Conservation (phyloP, 2,329 filamentous ascomycete species). For the Botrytis hyacinthi region DNA sequence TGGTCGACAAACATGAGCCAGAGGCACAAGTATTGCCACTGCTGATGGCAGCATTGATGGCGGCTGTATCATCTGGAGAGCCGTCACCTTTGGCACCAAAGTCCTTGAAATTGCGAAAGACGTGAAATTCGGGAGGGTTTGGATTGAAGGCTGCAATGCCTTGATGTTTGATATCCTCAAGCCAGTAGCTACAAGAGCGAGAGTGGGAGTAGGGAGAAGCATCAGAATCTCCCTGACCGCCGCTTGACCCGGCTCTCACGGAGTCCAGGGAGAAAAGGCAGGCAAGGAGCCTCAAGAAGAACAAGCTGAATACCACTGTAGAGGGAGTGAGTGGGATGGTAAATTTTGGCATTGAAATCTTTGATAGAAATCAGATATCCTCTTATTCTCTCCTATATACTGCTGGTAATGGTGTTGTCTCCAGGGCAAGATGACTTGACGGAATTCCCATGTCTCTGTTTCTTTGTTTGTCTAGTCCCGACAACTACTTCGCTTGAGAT, state of each 20-base stretch:
- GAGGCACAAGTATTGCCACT: conserved; percentile 23
- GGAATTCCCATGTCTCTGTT: not conserved
- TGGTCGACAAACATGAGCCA: conserved; percentile 43
- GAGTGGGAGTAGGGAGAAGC: not conserved
- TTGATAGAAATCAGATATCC: not conserved
- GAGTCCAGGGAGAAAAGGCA: not conserved
- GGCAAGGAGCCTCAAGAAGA: not conserved
- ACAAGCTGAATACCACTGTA: not conserved
- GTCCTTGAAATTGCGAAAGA: conserved; percentile 27
- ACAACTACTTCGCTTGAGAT: too few species aligned
- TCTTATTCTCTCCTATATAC: not conserved
- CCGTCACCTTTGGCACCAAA: conserved; percentile 25
- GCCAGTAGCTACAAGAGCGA: conserved; percentile 23
- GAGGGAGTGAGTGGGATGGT: not conserved
- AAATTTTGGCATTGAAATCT: not conserved
- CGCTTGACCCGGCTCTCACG: not conserved
- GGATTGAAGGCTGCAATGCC: conserved; percentile 24
- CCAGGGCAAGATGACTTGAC: not conserved
- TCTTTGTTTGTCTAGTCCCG: not conserved
- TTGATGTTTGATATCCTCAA: conserved; percentile 28
- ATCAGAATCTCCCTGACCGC: not conserved
- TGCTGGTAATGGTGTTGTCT: not conserved
- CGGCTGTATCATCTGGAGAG: conserved; percentile 38
- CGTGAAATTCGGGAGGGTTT: not conserved
- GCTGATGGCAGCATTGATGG: conserved; percentile 64